These are phyloP conservation scores for Acacia pycnantha DNA, from an alignment of 331 rosid genomes.

Conservation along the genomic window DNA sequence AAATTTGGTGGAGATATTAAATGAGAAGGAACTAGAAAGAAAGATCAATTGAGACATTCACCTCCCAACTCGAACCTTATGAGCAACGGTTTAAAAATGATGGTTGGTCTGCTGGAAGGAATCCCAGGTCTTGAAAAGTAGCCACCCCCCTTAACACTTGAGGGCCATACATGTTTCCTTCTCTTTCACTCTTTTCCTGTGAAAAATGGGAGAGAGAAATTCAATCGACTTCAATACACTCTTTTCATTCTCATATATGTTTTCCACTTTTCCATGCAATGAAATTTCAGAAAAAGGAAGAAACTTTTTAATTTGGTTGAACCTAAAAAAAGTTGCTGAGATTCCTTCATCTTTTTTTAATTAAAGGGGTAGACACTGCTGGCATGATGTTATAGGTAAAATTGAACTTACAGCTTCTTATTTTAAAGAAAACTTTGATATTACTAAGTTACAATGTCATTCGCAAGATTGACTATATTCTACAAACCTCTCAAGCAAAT, in stretches of 20 bases:
- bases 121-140: background rate
- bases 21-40: no score
- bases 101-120: constrained; percentile 8
- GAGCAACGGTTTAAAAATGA: background rate
- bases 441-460: no score
- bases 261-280: background rate
- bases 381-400: rapidly evolving
- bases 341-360: no score
- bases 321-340: background rate
- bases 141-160: background rate
- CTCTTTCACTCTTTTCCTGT: background rate
- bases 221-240: background rate
- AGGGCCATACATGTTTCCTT: background rate
- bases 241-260: background rate
- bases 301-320: background rate
- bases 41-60: no score
- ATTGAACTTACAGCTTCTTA: no score
- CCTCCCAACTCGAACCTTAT: background rate
- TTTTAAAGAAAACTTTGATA: no score
- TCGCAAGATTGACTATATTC: constrained; percentile 17
- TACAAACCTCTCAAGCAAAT: background rate
- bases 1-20: no score
- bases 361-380: no score
- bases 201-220: background rate
- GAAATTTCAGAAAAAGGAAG: background rate